A percentile compares a stretch with the other conserved stretches of the same genome.
Conservation (phyloP, 202 grass and related monocot genomes). For the Musa balbisiana region DNA sequence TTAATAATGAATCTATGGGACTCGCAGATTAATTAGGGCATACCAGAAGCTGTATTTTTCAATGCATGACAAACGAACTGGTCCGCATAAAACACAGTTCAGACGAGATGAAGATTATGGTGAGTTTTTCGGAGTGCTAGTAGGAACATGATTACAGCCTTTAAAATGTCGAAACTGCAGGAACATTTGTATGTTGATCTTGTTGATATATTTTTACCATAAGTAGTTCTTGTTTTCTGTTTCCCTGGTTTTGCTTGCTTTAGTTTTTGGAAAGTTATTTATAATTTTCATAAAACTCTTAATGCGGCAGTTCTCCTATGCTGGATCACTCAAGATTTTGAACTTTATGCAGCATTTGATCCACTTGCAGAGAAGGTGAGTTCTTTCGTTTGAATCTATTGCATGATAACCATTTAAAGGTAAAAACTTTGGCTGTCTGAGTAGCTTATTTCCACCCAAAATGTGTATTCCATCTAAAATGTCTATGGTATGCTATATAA, state of each 20-base stretch:
- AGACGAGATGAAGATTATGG: conserved; percentile 78
- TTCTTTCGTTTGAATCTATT: not conserved
- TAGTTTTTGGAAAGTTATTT: not conserved
- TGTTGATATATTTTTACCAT: too few species aligned
- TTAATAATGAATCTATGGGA: conserved; percentile 12
- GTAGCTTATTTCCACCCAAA: too few species aligned
- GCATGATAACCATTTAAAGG: too few species aligned
- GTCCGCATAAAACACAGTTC: conserved; percentile 94
- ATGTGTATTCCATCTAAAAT: too few species aligned
- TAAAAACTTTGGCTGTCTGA: too few species aligned
- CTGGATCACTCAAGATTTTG: conserved; percentile 99
- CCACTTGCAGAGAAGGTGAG: conserved; percentile 75
- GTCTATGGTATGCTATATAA: too few species aligned
- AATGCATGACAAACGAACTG: conserved; percentile 86
- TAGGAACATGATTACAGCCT: not conserved
- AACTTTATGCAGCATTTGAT: conserved; percentile 86
- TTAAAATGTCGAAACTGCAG: not conserved
- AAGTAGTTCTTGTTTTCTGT: not conserved
- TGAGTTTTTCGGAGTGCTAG: conserved; percentile 22
- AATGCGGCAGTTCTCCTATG: conserved; percentile 66
- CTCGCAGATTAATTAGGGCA: conserved; percentile 74
- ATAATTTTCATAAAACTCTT: not conserved
- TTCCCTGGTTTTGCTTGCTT: not conserved
- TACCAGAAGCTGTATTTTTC: conserved; percentile 84
- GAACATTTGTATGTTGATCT: too few species aligned